phyloP scores from a whole-genome alignment of 1,139 yeast species.

The Neolecta irregularis region DNA sequence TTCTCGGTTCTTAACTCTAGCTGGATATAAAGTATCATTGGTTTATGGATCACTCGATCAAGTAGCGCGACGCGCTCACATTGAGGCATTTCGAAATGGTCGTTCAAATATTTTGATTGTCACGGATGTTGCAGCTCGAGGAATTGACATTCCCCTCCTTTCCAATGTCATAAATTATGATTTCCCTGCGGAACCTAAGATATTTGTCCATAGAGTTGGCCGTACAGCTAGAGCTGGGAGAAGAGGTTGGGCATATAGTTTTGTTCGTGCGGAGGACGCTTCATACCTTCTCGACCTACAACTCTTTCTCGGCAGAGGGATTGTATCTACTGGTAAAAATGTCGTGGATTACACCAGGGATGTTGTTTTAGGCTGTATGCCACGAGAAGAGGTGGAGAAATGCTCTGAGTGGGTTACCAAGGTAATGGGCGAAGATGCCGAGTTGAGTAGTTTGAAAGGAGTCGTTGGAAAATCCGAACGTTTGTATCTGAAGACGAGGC shows the following conservation, averaged over 20 bases:
- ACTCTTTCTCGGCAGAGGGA: slow-evolving; percentile 71
- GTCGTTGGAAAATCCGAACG: slow-evolving; percentile 82
- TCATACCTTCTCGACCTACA: slow-evolving; percentile 87
- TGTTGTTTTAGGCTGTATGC: slow-evolving; percentile 69
- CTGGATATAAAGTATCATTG: slow-evolving; percentile 76
- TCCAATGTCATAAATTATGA: slow-evolving; percentile 88
- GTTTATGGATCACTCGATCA: slow-evolving; percentile 93
- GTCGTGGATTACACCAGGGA: slow-evolving; percentile 50
- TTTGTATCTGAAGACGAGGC: slow-evolving; percentile 69
- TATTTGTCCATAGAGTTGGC: slow-evolving; percentile 93
- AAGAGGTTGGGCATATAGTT: slow-evolving; percentile 93
- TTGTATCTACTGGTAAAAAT: slow-evolving; percentile 34
- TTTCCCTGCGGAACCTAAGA: slow-evolving; percentile 81
- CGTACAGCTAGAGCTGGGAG: slow-evolving; percentile 99
- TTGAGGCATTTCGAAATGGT: slow-evolving; percentile 72
- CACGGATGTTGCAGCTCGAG: slow-evolving; percentile 98
- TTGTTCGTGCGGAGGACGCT: slow-evolving; percentile 69
- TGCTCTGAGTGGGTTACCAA: slow-evolving; percentile 58
- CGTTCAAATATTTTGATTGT: slow-evolving; percentile 73
- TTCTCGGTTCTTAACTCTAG: slow-evolving; percentile 47
- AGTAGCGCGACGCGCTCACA: slow-evolving; percentile 80
- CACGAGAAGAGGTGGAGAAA: slow-evolving; percentile 54
- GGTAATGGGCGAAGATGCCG: slow-evolving; percentile 50
- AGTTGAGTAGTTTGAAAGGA: slow-evolving; percentile 44
- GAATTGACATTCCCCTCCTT: slow-evolving; percentile 93